These are phyloP conservation scores for Scytalidium sp. DNA, from an alignment of 2,329 filamentous ascomycete species.

Conservation along the genomic window DNA sequence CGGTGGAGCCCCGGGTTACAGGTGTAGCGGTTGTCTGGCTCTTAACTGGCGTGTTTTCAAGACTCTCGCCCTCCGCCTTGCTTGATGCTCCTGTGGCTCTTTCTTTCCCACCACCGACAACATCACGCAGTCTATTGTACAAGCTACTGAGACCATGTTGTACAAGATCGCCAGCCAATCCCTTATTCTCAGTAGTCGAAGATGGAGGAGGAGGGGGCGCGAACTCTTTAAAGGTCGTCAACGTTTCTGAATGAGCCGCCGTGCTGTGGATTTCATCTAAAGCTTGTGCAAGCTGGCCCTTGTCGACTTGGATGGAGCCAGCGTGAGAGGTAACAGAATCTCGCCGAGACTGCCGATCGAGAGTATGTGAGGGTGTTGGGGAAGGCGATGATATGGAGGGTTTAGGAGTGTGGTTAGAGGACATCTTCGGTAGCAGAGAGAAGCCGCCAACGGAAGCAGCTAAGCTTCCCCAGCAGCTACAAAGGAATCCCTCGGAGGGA, in stretches of 20 bases:
- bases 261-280: conserved; percentile 86
- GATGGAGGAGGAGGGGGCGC: conserved; percentile 63
- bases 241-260: conserved; percentile 77
- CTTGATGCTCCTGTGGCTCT: conserved; percentile 31
- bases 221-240: conserved; percentile 95
- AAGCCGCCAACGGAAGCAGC: neutral
- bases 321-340: conserved; percentile 48
- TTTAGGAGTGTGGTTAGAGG: conserved; percentile 23
- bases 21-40: conserved; percentile 38
- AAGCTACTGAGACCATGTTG: conserved; percentile 86
- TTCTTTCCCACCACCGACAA: conserved; percentile 68
- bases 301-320: conserved; percentile 55
- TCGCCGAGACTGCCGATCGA: conserved; percentile 30
- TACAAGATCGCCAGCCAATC: conserved; percentile 68
- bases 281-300: conserved; percentile 70
- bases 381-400: conserved; percentile 14
- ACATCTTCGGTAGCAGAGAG: conserved; percentile 18
- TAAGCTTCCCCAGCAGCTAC: neutral
- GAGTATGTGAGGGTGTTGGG: conserved; percentile 11
- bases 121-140: conserved; percentile 81
- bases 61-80: conserved; percentile 39
- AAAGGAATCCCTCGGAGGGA: no score
- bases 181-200: conserved; percentile 62
- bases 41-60: conserved; percentile 41
- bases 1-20: conserved; percentile 38